These are phyloP conservation scores for Rheum nobile DNA, from an alignment of 148 eudicot species.

Conservation along the genomic window DNA sequence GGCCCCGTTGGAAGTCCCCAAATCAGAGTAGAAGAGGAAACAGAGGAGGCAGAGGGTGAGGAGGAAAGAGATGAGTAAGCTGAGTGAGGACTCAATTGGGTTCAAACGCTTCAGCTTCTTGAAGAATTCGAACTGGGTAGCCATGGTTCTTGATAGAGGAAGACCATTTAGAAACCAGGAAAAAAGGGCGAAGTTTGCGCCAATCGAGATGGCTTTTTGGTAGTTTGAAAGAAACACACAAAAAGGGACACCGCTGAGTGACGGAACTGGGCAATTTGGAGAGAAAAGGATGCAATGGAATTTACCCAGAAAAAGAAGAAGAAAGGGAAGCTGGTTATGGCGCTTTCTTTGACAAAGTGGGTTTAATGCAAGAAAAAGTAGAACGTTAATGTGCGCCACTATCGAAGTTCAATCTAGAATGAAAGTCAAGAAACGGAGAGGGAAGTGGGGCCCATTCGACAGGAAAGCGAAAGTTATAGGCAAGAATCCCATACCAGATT, in stretches of 20 bases:
- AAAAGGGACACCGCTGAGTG: neutral
- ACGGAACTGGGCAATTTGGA: too few relatives aligned
- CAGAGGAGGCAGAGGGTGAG: neutral
- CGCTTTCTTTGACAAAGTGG: neutral
- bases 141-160: neutral
- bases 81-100: neutral
- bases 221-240: neutral
- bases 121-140: neutral
- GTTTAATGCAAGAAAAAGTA: neutral
- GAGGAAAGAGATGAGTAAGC: neutral
- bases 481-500: neutral
- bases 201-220: neutral
- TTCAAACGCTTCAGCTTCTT: neutral
- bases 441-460: neutral
- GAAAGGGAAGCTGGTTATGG: neutral
- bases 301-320: neutral
- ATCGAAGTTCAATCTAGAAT: neutral
- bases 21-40: neutral
- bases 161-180: neutral
- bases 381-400: neutral
- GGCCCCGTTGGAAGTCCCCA: neutral
- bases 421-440: neutral
- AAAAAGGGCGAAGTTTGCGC: neutral
- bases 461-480: neutral
- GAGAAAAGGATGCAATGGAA: neutral